Evolutionary conservation across 345 rosid genomes (phyloP), one percentile per base, ranked within the genome.

Genomic region (Hevea brasiliensis): DNA sequence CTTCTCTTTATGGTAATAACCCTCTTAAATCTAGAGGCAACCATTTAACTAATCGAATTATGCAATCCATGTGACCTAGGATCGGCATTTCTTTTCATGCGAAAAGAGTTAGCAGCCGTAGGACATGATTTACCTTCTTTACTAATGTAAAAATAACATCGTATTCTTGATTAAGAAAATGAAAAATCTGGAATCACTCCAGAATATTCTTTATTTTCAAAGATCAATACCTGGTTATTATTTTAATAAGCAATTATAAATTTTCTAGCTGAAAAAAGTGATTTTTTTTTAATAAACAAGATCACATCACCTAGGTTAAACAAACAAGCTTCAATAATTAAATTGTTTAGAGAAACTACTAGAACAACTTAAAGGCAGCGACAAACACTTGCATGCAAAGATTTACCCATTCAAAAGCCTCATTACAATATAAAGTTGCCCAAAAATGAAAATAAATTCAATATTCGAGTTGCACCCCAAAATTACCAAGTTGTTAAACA

Each of bases 201-300:
- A 65, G 75, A 54, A 75, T 82, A 70, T 65, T 69, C 73, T 6
- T 29, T 21, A 42, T n/a, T 53, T 75, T 48, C 13, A 60, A 27
- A 26, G 26, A 59, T n/a, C n/a, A n/a, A n/a, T n/a, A n/a, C n/a
- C n/a, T n/a, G n/a, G n/a, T n/a, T n/a, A n/a, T n/a, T n/a, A n/a
- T 59, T 59, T 59, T 59, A 59, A 27, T 26, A 6, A 12, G 20
- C 37, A 59, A 23, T 26, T 26, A 44, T 1, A 23, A 65, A 23
- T 7, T 12, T 12, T 23, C 40, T 14, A n/a, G 32, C 6, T n/a
- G n/a, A 11, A 51, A 37, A n/a, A 48, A 21, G 67, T 72, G n/a
- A n/a, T 2, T 23, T 23, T 7, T 15, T 70, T 61, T 72, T 62
- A 61, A 21, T 62, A 10, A 24, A 0, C 17, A 69, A 40, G 23